Evolutionary conservation across 768 basidiomycete genomes (phyloP), one percentile per base, ranked within the genome.

Genomic region (Boletus rubroflammeus): DNA sequence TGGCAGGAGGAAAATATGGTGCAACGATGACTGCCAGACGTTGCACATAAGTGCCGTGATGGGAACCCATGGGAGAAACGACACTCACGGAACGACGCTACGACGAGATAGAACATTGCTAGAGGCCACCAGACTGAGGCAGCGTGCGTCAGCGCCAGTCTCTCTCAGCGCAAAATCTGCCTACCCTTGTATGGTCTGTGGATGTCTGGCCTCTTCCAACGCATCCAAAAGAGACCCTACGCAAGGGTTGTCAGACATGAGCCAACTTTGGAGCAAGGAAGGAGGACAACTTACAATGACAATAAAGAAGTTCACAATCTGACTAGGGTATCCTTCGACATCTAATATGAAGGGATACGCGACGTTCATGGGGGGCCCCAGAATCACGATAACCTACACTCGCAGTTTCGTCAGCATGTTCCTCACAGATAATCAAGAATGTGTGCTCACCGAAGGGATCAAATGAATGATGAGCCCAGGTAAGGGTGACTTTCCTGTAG

Each of bases 311-410:
- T 80, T 78, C 60, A 85, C 76, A 31, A 84, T 81, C 53, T 83
- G 82, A 28, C 39, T 53, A 2, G 83, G 84, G 46, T 71, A 70
- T 34, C 66, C 68, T 54, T 81, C 76, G 13, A 84, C 73, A 51
- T 84, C 81, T 4, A 85, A 71, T 50, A 84, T 84, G 56, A 84
- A 85, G 0, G 82, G 81, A 61, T 84, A 84, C 0, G 73, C 83
- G 10, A 83, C 75, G 4, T 64, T 55, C 3, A 76, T 73, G 1
- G 83, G 82, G 0, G 82, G 82, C 1, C 63, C 82, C 41, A 83
- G 62, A 46, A 83, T 83, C 42, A 83, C 71, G 39, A 83, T 78
- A 76, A 32, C 75, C 81, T 66, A 32, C 63, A 72, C 14, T 5
- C 21, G 8, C 21, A 9, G 17, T 40, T 73, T 15, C 3, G 3